Evolutionary conservation across 2,329 filamentous ascomycete species (phyloP), one percentile per base, ranked within the genome.

Genomic region (Cladosporium oxysporum): DNA sequence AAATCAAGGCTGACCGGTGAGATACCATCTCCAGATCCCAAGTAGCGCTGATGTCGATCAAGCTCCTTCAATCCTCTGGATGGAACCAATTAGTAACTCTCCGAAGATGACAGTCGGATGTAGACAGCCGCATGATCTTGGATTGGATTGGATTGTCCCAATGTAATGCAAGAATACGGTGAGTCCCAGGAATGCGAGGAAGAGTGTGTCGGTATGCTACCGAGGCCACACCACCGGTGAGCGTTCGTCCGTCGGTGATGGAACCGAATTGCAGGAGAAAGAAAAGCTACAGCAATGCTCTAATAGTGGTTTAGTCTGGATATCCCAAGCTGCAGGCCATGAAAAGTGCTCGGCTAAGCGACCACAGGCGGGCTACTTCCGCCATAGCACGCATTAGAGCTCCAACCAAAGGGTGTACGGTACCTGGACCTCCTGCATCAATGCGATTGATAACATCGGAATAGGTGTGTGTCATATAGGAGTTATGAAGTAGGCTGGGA

Each of bases 151-250:
- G 18, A 14, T 55, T 21, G 26, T 55, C 11, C 18, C 28, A 18
- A 14, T 21, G 7, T 2, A n/a, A 18, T 21, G 52, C 29, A 55
- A 21, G 35, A 59, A 41, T 26, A 58, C 21, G 55, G 33, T 41
- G 55, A 58, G 55, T 41, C 29, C 31, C 55, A 58, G 55, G 55
- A 58, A 58, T 58, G 55, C 31, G 33, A 28, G 26, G 11, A 10
- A 41, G 28, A n/a, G 1, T 18, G 33, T 58, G 55, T 58, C 55
- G 33, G 55, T 16, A 26, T 33, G n/a, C 3, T 31, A 58, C 33
- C 55, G 23, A 28, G 55, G 55, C 55, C 55, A 41, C 11, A 58
- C 33, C 55, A 58, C 33, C 23, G 33, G 55, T 41, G 18, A 41
- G n/a, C 23, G 33, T 58, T 41, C 23, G 55, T 58, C n/a, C 14